A percentile compares a stretch with the other conserved stretches of the same genome.
phyloP scores from a whole-genome alignment of 2,329 filamentous ascomycete genomes.

The Trichoderma aggressivum region DNA sequence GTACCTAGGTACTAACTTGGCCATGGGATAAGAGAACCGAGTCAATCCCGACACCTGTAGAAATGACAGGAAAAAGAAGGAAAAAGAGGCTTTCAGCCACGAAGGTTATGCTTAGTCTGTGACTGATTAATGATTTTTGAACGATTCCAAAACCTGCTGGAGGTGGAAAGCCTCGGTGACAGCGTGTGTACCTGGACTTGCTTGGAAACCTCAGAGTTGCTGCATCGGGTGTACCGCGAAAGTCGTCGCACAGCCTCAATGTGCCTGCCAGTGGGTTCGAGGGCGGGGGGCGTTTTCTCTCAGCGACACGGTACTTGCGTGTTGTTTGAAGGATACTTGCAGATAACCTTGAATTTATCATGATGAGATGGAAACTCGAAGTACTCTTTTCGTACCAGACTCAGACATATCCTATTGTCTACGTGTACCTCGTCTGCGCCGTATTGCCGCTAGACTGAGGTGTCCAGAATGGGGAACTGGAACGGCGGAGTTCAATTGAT shows the following conservation, averaged over 20 bases:
- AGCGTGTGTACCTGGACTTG: background rate
- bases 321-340: background rate
- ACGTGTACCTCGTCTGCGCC: background rate
- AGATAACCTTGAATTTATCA: background rate
- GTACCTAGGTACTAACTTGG: no score
- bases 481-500: background rate
- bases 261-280: background rate
- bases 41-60: background rate
- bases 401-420: background rate
- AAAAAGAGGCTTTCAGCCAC: background rate
- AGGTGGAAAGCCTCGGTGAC: background rate
- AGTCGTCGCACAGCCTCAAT: background rate
- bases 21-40: background rate
- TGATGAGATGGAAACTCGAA: rapidly evolving
- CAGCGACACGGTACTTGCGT: background rate
- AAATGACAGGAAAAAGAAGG: background rate
- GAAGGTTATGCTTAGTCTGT: background rate
- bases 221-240: background rate
- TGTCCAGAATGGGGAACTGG: background rate
- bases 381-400: background rate
- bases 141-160: background rate
- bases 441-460: background rate
- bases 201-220: background rate
- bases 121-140: background rate
- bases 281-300: background rate